phyloP scores from a whole-genome alignment of 805 yeast species.

The Myxozyma melibiosi region DNA sequence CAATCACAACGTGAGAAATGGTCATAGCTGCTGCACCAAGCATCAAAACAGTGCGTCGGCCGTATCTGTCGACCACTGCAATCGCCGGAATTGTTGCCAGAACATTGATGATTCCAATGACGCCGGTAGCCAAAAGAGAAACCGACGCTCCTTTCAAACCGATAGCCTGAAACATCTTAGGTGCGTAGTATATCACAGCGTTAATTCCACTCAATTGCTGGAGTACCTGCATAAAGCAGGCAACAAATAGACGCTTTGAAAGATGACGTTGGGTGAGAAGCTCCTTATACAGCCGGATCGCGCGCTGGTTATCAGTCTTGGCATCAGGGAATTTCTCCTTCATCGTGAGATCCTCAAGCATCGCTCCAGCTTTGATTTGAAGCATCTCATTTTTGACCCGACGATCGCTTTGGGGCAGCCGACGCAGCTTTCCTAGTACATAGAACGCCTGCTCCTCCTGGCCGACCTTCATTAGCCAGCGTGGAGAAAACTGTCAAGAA shows the following conservation, averaged over 20 bases:
- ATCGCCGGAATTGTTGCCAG: conserved; percentile 59
- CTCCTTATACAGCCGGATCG: conserved; percentile 21
- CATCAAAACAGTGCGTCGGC: conserved; percentile 65
- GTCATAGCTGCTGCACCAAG: conserved; percentile 67
- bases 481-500: conserved; percentile 44
- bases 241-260: conserved; percentile 23
- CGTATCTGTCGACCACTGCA: conserved; percentile 57
- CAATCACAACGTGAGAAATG: conserved; percentile 44
- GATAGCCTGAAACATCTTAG: conserved; percentile 50
- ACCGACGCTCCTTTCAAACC: conserved; percentile 54
- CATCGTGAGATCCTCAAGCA: conserved; percentile 35
- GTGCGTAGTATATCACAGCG: conserved; percentile 53
- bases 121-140: conserved; percentile 49
- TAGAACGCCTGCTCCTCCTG: conserved; percentile 37
- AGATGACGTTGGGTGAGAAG: conserved; percentile 24
- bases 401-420: conserved; percentile 26
- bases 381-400: conserved; percentile 32
- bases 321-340: conserved; percentile 30
- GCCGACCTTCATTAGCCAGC: conserved; percentile 45
- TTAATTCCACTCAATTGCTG: conserved; percentile 48
- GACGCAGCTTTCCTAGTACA: conserved; percentile 34
- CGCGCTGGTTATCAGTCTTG: conserved; percentile 11
- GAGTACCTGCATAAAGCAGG: conserved; percentile 32
- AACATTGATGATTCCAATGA: conserved; percentile 52
- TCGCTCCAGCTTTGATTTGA: conserved; percentile 37